phyloP scores from a whole-genome alignment of 306 rosid species.

The Calophaca sinica region DNA sequence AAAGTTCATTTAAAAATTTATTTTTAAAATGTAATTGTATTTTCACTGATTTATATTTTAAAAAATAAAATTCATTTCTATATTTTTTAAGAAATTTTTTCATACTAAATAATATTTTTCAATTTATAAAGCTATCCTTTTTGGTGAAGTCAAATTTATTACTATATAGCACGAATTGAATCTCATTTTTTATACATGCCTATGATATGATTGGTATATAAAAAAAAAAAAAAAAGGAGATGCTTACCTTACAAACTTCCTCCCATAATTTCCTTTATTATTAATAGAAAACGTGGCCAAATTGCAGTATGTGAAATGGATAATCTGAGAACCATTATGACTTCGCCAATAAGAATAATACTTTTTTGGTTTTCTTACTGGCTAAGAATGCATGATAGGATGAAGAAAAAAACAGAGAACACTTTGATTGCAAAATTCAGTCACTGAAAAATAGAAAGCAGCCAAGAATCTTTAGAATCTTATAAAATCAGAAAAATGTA shows the following conservation, averaged over 20 bases:
- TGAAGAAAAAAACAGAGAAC: not conserved
- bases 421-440: slow-evolving; percentile 9
- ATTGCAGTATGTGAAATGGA: slow-evolving; percentile 13
- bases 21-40: not conserved
- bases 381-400: slow-evolving; percentile 48
- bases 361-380: slow-evolving; percentile 39
- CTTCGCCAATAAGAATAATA: slow-evolving; percentile 39
- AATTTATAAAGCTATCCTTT: too few relatives aligned
- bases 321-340: not conserved
- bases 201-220: not conserved
- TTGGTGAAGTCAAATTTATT: not conserved
- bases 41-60: too few relatives aligned
- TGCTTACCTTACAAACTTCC: slow-evolving; percentile 10
- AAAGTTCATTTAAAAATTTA: too few relatives aligned
- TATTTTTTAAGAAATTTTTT: too few relatives aligned
- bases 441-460: slow-evolving; percentile 42
- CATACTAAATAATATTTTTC: too few relatives aligned
- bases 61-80: too few relatives aligned
- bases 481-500: slow-evolving; percentile 37
- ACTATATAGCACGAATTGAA: not conserved
- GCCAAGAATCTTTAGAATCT: slow-evolving; percentile 42
- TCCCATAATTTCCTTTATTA: not conserved
- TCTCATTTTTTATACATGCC: not conserved
- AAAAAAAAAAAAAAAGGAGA: not conserved
- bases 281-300: slow-evolving; percentile 33